Percentiles rank a stretch among this genome's conserved stretches.
phyloP scores from a whole-genome alignment of 208 protist species.

The Leishmania major region DNA sequence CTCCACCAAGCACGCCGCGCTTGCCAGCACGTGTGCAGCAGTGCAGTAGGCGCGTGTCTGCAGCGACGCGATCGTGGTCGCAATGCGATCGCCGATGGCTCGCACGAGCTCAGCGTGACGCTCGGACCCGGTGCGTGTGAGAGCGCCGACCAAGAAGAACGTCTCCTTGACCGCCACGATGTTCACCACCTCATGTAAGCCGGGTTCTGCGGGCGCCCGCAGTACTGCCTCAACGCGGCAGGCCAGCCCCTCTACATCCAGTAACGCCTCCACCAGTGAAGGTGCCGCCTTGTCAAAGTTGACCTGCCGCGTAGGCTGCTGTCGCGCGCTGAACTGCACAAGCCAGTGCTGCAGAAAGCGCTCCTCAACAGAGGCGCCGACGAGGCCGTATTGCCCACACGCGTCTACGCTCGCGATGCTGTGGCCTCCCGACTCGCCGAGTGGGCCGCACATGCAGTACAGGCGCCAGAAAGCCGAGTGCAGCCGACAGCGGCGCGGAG shows the following conservation, averaged over 20 bases:
- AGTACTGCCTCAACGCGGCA: slow-evolving; percentile 40
- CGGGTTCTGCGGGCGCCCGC: neutral
- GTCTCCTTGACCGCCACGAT: slow-evolving; percentile 52
- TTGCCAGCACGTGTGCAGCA: slow-evolving; percentile 28
- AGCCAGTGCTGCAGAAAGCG: slow-evolving; percentile 32
- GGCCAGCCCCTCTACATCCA: slow-evolving; percentile 37
- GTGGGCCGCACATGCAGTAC: slow-evolving; percentile 76
- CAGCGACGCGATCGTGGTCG: slow-evolving; percentile 44
- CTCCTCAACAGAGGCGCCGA: slow-evolving; percentile 51
- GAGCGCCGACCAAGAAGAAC: slow-evolving; percentile 71
- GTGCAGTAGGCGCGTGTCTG: slow-evolving; percentile 52
- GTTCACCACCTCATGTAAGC: slow-evolving; percentile 26
- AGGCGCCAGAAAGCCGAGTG: slow-evolving; percentile 57
- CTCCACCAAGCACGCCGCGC: slow-evolving; percentile 63
- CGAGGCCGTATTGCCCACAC: slow-evolving; percentile 43
- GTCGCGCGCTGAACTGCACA: slow-evolving; percentile 16
- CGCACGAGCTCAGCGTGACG: slow-evolving; percentile 28
- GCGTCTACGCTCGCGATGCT: slow-evolving; percentile 49
- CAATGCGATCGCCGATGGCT: slow-evolving; percentile 31
- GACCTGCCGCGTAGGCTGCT: neutral
- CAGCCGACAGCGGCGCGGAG: slow-evolving; percentile 17
- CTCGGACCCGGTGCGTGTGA: slow-evolving; percentile 30
- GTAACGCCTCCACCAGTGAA: slow-evolving; percentile 38
- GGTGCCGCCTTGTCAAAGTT: neutral
- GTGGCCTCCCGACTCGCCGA: slow-evolving; percentile 64